These are phyloP conservation scores for Inonotus obliquus DNA, from an alignment of 1,284 basidiomycete genomes.

Conservation along the genomic window DNA sequence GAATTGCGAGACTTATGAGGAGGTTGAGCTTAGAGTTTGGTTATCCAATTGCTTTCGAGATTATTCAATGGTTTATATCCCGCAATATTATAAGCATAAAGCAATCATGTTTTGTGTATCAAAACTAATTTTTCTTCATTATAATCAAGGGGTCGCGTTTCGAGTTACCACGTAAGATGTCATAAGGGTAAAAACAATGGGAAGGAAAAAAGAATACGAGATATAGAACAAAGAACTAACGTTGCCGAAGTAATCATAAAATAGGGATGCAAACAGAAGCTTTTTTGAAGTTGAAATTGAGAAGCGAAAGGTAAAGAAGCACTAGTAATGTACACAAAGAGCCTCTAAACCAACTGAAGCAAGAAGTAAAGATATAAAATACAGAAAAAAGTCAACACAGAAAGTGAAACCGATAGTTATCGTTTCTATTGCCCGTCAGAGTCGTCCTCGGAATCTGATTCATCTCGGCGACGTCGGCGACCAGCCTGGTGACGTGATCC, in stretches of 20 bases:
- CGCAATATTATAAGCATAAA: not conserved
- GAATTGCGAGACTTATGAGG: not conserved
- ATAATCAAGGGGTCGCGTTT: not conserved
- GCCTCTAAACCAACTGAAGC: not conserved
- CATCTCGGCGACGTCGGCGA: conserved; percentile 44
- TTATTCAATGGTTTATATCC: not conserved
- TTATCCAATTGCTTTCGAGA: not conserved
- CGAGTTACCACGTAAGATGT: no score
- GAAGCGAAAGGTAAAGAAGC: not conserved
- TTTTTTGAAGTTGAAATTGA: not conserved
- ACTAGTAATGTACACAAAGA: not conserved
- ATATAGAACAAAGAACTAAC: not conserved
- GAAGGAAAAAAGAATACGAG: not conserved
- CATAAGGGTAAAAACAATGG: not conserved
- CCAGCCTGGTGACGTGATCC: conserved; percentile 45
- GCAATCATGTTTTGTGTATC: not conserved
- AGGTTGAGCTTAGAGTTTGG: not conserved
- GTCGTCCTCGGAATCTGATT: conserved; percentile 44
- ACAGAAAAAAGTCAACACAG: not conserved
- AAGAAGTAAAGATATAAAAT: not conserved
- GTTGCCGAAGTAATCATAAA: not conserved
- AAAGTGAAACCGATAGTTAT: no score
- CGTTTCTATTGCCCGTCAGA: conserved; percentile 41
- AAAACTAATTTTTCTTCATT: not conserved
- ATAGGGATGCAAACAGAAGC: not conserved